phyloP scores from a whole-genome alignment of 176 grass and related monocot genomes.

The Ensete ventricosum region DNA sequence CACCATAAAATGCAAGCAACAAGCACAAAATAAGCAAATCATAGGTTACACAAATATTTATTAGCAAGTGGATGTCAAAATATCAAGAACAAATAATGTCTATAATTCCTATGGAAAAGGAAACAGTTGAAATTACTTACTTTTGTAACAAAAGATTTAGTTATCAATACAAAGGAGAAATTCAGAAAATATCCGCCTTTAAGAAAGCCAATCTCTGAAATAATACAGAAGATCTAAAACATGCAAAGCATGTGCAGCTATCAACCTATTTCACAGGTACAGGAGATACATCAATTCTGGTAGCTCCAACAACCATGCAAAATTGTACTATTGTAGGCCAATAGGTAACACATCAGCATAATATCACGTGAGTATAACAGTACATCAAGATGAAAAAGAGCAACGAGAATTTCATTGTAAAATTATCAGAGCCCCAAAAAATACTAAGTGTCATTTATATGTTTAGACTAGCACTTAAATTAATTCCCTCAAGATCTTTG shows the following conservation, averaged over 20 bases:
- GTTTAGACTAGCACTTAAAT: too few relatives aligned
- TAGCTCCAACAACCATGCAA: not conserved
- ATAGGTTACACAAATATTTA: not conserved
- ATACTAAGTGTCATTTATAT: not conserved
- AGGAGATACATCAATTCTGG: not conserved
- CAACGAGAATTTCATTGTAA: not conserved
- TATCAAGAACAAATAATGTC: not conserved
- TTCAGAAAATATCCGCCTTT: not conserved
- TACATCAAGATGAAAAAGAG: too few relatives aligned
- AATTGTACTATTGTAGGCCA: not conserved
- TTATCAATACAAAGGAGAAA: not conserved
- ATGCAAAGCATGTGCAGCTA: not conserved
- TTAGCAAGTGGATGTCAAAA: not conserved
- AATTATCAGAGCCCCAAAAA: not conserved
- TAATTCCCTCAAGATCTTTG: too few relatives aligned
- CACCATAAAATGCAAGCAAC: not conserved
- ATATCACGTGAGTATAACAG: not conserved
- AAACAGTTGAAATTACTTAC: not conserved
- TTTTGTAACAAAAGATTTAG: not conserved
- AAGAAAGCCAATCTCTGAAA: not conserved
- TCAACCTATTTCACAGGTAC: not conserved
- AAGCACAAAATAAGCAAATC: not conserved
- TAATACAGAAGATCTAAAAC: not conserved
- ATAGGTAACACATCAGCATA: not conserved
- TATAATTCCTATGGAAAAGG: not conserved